Evolutionary conservation across 441 rosid genomes (phyloP).

Genomic region (Pelargonium australe): DNA sequence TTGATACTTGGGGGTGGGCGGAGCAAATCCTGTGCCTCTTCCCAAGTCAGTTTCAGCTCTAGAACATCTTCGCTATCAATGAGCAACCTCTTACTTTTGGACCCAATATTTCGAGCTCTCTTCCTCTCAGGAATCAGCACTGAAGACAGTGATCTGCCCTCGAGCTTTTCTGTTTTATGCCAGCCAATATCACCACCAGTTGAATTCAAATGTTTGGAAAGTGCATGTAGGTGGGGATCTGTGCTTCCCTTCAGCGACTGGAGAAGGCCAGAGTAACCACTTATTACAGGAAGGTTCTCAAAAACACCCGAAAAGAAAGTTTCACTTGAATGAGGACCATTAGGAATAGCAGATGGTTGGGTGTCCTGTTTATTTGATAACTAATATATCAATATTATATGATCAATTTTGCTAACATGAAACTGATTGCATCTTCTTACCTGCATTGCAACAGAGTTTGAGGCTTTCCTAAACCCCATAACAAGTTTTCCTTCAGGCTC

Average conservation of each 20-base stretch:
- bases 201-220: conserved; percentile 54
- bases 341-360: conserved; percentile 33
- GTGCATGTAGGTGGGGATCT: conserved; percentile 47
- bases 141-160: conserved; percentile 38
- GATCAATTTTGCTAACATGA: conserved; percentile 22
- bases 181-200: conserved; percentile 48
- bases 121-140: conserved; percentile 43
- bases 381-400: conserved; percentile 28
- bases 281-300: conserved; percentile 37
- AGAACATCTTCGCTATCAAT: conserved; percentile 55
- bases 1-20: conserved; percentile 48
- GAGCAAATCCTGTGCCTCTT: conserved; percentile 70
- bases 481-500: conserved; percentile 77
- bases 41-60: conserved; percentile 70
- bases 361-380: conserved; percentile 34
- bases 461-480: conserved; percentile 75
- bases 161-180: conserved; percentile 52
- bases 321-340: conserved; percentile 36
- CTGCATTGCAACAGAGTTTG: conserved; percentile 45
- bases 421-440: conserved; percentile 30
- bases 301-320: conserved; percentile 44
- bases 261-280: conserved; percentile 42
- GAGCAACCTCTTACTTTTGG: conserved; percentile 59
- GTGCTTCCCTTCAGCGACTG: conserved; percentile 56
- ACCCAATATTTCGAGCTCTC: conserved; percentile 58